These are phyloP conservation scores for Sporothrix variecibatus DNA, from an alignment of 2,329 filamentous ascomycete species.

Conservation along the genomic window DNA sequence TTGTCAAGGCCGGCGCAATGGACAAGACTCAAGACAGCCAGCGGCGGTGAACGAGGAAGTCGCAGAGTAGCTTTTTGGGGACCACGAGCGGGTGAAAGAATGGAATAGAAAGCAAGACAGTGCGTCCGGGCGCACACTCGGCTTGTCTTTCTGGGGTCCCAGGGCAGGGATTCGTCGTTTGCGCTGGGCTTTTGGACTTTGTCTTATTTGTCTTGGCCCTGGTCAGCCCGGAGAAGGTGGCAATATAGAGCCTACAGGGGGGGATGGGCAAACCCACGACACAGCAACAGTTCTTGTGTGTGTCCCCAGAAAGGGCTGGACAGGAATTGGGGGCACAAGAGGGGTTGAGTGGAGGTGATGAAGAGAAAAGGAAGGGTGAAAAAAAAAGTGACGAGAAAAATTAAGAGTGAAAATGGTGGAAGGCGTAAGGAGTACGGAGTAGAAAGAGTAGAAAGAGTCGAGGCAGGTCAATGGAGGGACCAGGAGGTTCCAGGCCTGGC, in stretches of 20 bases:
- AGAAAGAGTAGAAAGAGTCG: background rate
- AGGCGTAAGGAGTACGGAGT: too few species aligned
- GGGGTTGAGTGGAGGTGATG: background rate
- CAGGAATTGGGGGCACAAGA: conserved; percentile 10
- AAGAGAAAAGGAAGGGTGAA: background rate
- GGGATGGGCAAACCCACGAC: background rate
- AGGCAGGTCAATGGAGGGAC: background rate
- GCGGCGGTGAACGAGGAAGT: background rate
- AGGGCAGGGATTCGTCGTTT: background rate
- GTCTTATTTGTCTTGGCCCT: background rate
- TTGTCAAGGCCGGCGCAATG: background rate
- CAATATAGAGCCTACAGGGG: conserved; percentile 1
- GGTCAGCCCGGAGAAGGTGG: background rate
- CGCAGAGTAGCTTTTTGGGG: background rate
- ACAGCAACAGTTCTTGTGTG: background rate
- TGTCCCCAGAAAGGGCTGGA: conserved; percentile 9
- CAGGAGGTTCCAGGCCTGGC: conserved; percentile 4
- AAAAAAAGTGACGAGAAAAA: background rate
- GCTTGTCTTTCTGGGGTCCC: background rate
- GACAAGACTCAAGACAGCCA: background rate
- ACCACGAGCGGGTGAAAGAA: background rate
- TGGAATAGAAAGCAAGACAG: background rate
- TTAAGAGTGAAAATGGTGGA: background rate
- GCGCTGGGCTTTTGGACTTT: background rate
- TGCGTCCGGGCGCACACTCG: background rate